These are phyloP conservation scores for Skeletonema marinoi DNA, from an alignment of 108 stramenopile species.

Conservation along the genomic window DNA sequence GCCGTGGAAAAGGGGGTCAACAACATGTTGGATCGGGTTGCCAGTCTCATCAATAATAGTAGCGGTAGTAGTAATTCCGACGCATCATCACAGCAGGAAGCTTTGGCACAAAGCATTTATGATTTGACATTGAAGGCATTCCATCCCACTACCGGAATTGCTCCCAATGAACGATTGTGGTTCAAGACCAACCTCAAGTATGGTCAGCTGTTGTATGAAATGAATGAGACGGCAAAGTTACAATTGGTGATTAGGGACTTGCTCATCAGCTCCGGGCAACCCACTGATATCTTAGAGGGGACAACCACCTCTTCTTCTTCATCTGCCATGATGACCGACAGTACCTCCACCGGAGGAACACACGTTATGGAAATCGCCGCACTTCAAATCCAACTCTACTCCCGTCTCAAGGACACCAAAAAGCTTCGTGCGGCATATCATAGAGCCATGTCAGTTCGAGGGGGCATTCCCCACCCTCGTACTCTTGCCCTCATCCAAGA, in stretches of 20 bases:
- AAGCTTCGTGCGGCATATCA: conserved; percentile 85
- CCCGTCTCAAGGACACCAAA: conserved; percentile 85
- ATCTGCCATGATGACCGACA: not conserved
- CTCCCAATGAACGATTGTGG: conserved; percentile 90
- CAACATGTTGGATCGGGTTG: conserved; percentile 89
- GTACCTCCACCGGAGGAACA: conserved; percentile 49
- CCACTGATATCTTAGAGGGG: conserved; percentile 16
- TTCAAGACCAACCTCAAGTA: conserved; percentile 96
- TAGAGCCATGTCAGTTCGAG: conserved; percentile 84
- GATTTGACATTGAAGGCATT: conserved; percentile 78
- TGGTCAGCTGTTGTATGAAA: conserved; percentile 90
- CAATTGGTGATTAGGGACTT: conserved; percentile 87
- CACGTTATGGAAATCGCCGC: conserved; percentile 93
- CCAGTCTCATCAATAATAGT: conserved; percentile 59
- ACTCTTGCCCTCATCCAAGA: conserved; percentile 91
- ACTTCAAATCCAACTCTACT: conserved; percentile 91
- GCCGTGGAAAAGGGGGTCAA: conserved; percentile 93
- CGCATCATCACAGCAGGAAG: not conserved
- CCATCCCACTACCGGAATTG: conserved; percentile 71
- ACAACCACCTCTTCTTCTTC: not conserved
- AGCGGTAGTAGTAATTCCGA: conserved; percentile 1
- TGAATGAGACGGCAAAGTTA: conserved; percentile 85
- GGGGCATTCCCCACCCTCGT: conserved; percentile 91
- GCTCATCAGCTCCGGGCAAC: conserved; percentile 30
- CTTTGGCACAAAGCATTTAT: conserved; percentile 66